These are phyloP conservation scores for Amoebophrya sp. DNA, from an alignment of 169 alveolate species.

Conservation along the genomic window DNA sequence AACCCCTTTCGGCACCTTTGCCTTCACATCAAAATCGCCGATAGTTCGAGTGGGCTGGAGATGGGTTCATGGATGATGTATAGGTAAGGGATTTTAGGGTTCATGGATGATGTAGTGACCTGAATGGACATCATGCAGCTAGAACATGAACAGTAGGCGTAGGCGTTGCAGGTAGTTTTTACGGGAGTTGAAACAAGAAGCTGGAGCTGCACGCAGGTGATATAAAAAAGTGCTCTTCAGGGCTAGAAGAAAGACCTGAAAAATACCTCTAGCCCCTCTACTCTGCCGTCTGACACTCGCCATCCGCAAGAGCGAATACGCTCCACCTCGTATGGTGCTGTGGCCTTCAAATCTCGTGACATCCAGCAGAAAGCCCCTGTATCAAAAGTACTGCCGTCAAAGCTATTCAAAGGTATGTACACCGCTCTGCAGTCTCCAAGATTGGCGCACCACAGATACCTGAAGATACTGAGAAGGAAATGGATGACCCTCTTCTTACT, in stretches of 20 bases:
- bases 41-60: not conserved
- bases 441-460: constrained; percentile 5
- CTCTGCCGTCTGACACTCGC: not conserved
- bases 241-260: not conserved
- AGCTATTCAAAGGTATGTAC: not conserved
- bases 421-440: not conserved
- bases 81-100: too few relatives aligned
- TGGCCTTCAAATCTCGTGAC: not conserved
- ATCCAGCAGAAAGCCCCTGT: constrained; percentile 9
- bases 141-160: too few relatives aligned
- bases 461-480: too few relatives aligned
- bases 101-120: too few relatives aligned
- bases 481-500: too few relatives aligned
- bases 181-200: too few relatives aligned
- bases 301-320: not conserved
- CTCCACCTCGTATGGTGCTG: not conserved
- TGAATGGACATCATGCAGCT: too few relatives aligned
- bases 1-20: constrained; percentile 2
- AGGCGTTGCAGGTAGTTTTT: too few relatives aligned
- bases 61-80: too few relatives aligned
- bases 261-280: not conserved
- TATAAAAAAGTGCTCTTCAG: too few relatives aligned
- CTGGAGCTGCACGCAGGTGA: too few relatives aligned
- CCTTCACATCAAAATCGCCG: not conserved
- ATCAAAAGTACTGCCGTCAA: not conserved